Conservation (phyloP, 2,329 filamentous ascomycete genomes). For the Purpureocillium lavendulum region DNA sequence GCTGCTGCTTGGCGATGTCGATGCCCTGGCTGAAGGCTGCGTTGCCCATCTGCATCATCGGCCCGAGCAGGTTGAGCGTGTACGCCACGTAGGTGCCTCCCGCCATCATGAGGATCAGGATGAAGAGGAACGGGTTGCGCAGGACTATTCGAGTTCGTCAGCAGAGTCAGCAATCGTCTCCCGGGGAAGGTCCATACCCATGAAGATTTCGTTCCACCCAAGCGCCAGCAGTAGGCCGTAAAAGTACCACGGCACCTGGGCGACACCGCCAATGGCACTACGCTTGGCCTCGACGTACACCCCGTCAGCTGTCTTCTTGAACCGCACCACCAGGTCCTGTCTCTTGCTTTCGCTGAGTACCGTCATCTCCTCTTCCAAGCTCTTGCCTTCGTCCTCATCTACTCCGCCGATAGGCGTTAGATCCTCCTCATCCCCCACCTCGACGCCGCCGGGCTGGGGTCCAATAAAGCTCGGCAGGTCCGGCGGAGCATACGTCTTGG, state of each 20-base stretch:
- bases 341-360: conserved; percentile 85
- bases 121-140: conserved; percentile 86
- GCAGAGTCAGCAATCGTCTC: too few species aligned
- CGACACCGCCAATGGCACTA: conserved; percentile 89
- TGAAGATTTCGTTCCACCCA: conserved; percentile 97
- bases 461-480: conserved; percentile 83
- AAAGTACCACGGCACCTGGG: conserved; percentile 91
- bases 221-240: conserved; percentile 81
- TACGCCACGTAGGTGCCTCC: conserved; percentile 83
- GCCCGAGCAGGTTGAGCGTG: conserved; percentile 89
- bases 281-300: conserved; percentile 98
- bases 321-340: conserved; percentile 84
- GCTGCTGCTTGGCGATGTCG: conserved; percentile 84
- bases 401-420: conserved; percentile 82
- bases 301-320: conserved; percentile 97
- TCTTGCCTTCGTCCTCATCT: conserved; percentile 91
- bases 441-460: conserved; percentile 62
- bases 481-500: conserved; percentile 65
- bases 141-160: conserved; percentile 44
- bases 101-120: conserved; percentile 71
- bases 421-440: conserved; percentile 83
- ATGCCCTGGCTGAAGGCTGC: conserved; percentile 80
- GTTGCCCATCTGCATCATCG: conserved; percentile 90
- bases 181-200: conserved; percentile 53
- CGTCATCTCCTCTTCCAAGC: conserved; percentile 91